These are phyloP conservation scores for Straminergon stramineum DNA, from an alignment of 225 moss, liverwort and hornwort genomes.

Conservation along the genomic window DNA sequence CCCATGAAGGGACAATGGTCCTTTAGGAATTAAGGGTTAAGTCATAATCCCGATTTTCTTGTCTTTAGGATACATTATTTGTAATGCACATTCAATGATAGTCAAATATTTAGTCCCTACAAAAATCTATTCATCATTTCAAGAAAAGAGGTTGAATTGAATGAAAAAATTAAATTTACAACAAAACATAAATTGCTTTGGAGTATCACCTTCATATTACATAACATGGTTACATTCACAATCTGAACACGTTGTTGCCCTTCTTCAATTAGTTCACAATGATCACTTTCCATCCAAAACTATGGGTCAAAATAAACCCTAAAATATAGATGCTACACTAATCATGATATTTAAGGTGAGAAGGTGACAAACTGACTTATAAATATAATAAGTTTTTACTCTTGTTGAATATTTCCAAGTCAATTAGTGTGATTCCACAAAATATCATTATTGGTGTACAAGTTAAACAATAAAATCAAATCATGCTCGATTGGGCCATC, in stretches of 20 bases:
- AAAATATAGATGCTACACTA: too few relatives aligned
- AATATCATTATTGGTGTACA: neutral
- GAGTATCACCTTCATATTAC: neutral
- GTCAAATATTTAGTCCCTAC: neutral
- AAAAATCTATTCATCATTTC: neutral
- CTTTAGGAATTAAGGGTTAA: too few relatives aligned
- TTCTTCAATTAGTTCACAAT: neutral
- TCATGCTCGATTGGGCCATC: too few relatives aligned
- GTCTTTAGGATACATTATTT: neutral
- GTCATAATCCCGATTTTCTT: neutral
- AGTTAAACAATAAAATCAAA: neutral
- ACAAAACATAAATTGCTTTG: neutral
- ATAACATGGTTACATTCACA: neutral
- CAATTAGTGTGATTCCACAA: neutral
- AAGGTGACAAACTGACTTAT: too few relatives aligned
- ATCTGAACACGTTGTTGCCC: neutral
- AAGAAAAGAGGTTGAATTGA: neutral
- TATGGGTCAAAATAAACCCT: neutral
- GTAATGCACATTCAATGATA: neutral
- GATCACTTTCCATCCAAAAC: neutral
- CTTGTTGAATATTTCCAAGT: neutral
- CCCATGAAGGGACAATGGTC: too few relatives aligned
- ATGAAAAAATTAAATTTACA: neutral
- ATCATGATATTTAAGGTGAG: neutral
- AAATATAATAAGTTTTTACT: too few relatives aligned